A percentile compares a stretch with the other conserved stretches of the same genome.
Evolutionary conservation across 805 yeast genomes (phyloP).

Genomic region (Teunomyces panamensis): DNA sequence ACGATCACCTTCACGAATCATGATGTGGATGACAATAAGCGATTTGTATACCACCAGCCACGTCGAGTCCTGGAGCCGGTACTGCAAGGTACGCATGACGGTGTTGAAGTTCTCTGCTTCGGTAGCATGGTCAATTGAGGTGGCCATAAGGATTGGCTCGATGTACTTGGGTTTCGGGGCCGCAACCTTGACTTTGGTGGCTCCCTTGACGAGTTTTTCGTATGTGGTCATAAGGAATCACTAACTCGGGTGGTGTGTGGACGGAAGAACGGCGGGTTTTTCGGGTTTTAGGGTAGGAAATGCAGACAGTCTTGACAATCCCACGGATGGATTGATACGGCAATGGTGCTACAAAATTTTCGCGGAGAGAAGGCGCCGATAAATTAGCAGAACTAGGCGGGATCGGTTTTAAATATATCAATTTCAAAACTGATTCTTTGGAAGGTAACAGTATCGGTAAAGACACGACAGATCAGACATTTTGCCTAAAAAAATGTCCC

Average conservation of each 20-base stretch:
- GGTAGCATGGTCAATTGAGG: constrained; percentile 46
- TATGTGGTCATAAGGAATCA: constrained; percentile 52
- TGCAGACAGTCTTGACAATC: background rate
- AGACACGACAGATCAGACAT: background rate
- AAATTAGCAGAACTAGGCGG: background rate
- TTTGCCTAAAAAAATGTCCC: background rate
- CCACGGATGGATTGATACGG: background rate
- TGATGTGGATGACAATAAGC: constrained; percentile 78
- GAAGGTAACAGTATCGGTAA: background rate
- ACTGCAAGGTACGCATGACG: constrained; percentile 62
- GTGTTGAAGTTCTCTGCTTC: constrained; percentile 56
- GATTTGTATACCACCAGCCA: constrained; percentile 93
- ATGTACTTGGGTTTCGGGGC: constrained; percentile 97
- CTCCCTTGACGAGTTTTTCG: constrained; percentile 69
- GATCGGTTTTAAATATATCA: background rate
- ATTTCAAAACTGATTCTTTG: background rate
- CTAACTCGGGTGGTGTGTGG: background rate
- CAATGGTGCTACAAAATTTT: background rate
- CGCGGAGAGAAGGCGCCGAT: background rate
- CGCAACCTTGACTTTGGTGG: constrained; percentile 62
- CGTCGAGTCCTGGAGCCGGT: constrained; percentile 70
- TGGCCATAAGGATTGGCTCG: constrained; percentile 82
- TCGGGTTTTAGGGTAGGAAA: background rate
- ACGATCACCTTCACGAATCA: constrained; percentile 88
- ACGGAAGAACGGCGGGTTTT: background rate